Base-by-base conservation (phyloP, 1,139 yeast species). In the Lodderomyces theae region DNA sequence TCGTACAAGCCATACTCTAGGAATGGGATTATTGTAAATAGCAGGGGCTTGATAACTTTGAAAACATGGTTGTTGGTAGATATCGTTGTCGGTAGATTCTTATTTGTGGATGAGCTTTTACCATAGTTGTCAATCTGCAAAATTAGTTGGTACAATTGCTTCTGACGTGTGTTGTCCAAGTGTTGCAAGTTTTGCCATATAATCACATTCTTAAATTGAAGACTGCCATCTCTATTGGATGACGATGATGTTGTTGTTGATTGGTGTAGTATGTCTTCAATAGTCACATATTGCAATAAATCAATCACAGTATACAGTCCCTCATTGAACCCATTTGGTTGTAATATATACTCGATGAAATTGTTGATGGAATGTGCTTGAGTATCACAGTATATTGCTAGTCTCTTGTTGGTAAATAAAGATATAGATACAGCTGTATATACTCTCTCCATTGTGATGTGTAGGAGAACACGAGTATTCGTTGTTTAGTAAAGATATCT, bases 71-170 rank as follows among this genome's bases (percentile, higher is more conserved):
- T 30, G 22, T 39, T 35, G 16, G 42, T 35, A 5, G 39, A 30
- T 5, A 48, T 41, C 12, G 34, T 37, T 15, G 37, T 34, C 6
- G 44, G 44, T 29, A 16, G 29, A 5, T 26, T 17, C 8, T 37
- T 30, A 22, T 7, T 39, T 44, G 30, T 59, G n/a, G 13, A 7
- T 7, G 29, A 13, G 46, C 18, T 38, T 54, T 40, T 61, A 53
- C 64, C 62, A 50, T 53, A 65, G 32, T 56, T 55, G 36, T 67
- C 69, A 13, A 71, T 37, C 46, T 61, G 54, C 38, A 59, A 51
- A n/a, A 69, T 47, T n/a, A 64, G 46, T 21, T 52, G 48, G 10
- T 63, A 57, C 41, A 66, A 49, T 35, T 53, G 47, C 37, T 52
- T 56, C 40, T 65, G 72, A 10, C 49, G 52, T 5, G 44, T 46